Conservation (phyloP, 1,284 basidiomycete genomes). For the Paramarasmius palmivorus region DNA sequence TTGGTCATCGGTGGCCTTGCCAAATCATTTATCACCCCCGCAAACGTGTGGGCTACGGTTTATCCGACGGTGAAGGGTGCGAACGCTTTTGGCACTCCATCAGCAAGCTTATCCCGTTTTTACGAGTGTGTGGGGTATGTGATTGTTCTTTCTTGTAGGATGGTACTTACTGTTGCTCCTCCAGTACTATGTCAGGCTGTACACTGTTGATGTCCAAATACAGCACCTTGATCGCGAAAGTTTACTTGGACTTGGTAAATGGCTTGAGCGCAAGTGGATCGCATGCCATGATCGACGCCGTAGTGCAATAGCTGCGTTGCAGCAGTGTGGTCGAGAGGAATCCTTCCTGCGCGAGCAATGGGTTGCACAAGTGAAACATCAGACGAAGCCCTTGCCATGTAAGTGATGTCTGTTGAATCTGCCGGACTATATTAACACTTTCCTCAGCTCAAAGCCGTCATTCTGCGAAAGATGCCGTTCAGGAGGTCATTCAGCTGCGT, state of each 20-base stretch:
- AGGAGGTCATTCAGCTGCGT: neutral
- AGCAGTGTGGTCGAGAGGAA: too few relatives aligned
- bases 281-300: neutral
- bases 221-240: conserved; percentile 14
- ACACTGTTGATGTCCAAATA: conserved; percentile 26
- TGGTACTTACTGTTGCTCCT: neutral
- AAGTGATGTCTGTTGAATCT: too few relatives aligned
- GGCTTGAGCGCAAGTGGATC: conserved; percentile 15
- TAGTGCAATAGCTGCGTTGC: too few relatives aligned
- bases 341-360: conserved; percentile 16
- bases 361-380: conserved; percentile 16
- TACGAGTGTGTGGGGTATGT: conserved; percentile 27
- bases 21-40: conserved; percentile 32
- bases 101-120: conserved; percentile 23
- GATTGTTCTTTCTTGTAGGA: neutral
- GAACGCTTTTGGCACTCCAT: conserved; percentile 34
- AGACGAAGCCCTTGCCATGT: conserved; percentile 18
- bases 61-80: conserved; percentile 35
- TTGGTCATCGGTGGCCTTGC: conserved; percentile 34
- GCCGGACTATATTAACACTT: neutral
- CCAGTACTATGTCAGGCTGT: conserved; percentile 23
- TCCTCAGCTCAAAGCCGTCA: neutral
- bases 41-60: conserved; percentile 28
- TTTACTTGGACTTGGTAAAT: conserved; percentile 15
- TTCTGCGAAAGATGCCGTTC: neutral